Conservation (phyloP, 164 flowering plant genomes). For the Paratinospora sagittata region DNA sequence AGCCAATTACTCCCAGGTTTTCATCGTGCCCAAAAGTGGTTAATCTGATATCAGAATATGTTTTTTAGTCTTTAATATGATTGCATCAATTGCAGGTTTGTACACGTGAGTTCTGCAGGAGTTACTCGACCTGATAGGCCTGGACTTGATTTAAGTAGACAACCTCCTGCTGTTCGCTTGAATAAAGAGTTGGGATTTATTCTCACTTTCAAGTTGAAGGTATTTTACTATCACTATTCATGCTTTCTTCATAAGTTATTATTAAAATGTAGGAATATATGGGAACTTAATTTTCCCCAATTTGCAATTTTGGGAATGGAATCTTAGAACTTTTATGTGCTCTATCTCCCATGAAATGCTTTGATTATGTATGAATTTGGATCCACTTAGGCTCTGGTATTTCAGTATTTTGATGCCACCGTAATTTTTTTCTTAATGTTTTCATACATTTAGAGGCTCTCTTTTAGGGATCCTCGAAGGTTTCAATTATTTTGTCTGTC, state of each 20-base stretch:
- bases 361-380: neutral
- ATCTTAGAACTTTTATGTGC: neutral
- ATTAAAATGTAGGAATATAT: neutral
- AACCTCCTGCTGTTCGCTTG: constrained; percentile 98
- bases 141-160: constrained; percentile 90
- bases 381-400: neutral
- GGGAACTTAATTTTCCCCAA: too few species aligned
- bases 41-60: neutral
- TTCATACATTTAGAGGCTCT: too few species aligned
- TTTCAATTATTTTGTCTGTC: too few species aligned
- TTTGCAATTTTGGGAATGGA: neutral
- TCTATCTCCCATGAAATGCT: neutral
- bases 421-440: too few species aligned
- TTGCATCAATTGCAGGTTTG: constrained; percentile 54
- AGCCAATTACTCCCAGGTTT: constrained; percentile 85
- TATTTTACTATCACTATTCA: constrained; percentile 14
- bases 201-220: constrained; percentile 93
- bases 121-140: constrained; percentile 92
- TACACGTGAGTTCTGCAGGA: constrained; percentile 96
- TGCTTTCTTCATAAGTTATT: neutral
- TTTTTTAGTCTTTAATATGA: constrained; percentile 4
- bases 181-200: constrained; percentile 88
- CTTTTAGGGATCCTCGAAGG: too few species aligned
- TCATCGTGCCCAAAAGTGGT: neutral
- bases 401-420: neutral